Conservation (phyloP, 495 filamentous ascomycete species). For the Penicillium cosmopolitanum region DNA sequence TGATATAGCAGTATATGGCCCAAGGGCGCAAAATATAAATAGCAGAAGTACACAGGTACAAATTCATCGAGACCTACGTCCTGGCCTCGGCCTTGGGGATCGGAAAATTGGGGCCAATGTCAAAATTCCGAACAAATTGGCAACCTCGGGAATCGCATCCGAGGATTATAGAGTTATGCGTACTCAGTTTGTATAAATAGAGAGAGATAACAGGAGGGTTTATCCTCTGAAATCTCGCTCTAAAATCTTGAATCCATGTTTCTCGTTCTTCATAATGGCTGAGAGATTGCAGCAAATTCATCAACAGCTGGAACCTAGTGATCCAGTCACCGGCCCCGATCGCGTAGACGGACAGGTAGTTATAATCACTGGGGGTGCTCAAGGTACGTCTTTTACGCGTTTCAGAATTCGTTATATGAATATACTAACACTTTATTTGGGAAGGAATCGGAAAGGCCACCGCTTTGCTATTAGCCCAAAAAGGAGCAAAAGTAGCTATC, state of each 20-base stretch:
- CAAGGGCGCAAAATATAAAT: neutral
- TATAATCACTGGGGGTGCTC: neutral
- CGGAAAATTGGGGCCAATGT: neutral
- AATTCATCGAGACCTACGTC: neutral
- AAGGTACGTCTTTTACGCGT: neutral
- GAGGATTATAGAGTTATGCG: neutral
- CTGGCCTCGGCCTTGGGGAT: neutral
- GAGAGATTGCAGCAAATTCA: slow-evolving; percentile 61
- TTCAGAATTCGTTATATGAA: neutral
- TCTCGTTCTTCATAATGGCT: slow-evolving; percentile 17
- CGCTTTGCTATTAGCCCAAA: slow-evolving; percentile 69
- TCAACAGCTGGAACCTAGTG: slow-evolving; percentile 66
- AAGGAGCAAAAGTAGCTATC: slow-evolving; percentile 72
- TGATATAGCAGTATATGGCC: neutral
- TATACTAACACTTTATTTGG: neutral
- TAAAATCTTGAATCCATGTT: neutral
- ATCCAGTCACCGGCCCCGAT: slow-evolving; percentile 12
- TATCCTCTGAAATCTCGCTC: neutral
- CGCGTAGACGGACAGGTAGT: neutral
- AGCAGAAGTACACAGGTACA: neutral
- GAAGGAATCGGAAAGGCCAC: slow-evolving; percentile 50
- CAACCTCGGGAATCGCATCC: neutral
- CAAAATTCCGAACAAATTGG: neutral
- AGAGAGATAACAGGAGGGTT: neutral
- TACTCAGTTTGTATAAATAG: neutral